Conservation (phyloP, 768 basidiomycete species). For the Candolleomyces eurysporus region DNA sequence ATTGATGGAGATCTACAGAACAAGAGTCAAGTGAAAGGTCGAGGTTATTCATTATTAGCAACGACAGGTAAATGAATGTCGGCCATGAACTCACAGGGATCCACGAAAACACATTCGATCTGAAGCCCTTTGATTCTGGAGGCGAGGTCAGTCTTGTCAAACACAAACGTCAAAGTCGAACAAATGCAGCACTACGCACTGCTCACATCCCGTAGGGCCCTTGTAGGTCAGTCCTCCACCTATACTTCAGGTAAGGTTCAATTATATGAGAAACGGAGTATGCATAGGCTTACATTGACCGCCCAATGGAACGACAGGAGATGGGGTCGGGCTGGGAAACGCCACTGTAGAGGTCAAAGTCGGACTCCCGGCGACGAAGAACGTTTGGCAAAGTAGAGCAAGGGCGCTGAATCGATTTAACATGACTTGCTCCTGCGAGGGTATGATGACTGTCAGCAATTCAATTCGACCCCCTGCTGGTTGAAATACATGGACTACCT, state of each 20-base stretch:
- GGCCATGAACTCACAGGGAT: neutral
- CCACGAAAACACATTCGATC: neutral
- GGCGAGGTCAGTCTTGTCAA: neutral
- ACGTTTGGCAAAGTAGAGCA: too few species aligned
- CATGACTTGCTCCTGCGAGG: too few species aligned
- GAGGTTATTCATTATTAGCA: neutral
- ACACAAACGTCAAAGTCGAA: neutral
- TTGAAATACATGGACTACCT: too few species aligned
- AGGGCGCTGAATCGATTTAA: too few species aligned
- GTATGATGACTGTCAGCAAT: too few species aligned
- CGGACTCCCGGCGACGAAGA: too few species aligned
- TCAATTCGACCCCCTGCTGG: too few species aligned
- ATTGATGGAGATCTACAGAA: constrained; percentile 1
- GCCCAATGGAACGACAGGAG: neutral
- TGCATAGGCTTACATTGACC: neutral
- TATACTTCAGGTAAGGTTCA: neutral
- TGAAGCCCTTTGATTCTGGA: neutral
- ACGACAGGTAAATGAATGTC: neutral
- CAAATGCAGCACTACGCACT: neutral
- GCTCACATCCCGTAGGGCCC: constrained; percentile 5
- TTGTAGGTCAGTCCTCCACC: constrained; percentile 9
- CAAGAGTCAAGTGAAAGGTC: neutral
- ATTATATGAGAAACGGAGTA: neutral
- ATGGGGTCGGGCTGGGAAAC: neutral
- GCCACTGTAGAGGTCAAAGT: neutral